Percentiles rank a stretch among this genome's conserved stretches.
These are phyloP conservation scores for Auriscalpium vulgare DNA, from an alignment of 768 basidiomycete species.

Conservation along the genomic window DNA sequence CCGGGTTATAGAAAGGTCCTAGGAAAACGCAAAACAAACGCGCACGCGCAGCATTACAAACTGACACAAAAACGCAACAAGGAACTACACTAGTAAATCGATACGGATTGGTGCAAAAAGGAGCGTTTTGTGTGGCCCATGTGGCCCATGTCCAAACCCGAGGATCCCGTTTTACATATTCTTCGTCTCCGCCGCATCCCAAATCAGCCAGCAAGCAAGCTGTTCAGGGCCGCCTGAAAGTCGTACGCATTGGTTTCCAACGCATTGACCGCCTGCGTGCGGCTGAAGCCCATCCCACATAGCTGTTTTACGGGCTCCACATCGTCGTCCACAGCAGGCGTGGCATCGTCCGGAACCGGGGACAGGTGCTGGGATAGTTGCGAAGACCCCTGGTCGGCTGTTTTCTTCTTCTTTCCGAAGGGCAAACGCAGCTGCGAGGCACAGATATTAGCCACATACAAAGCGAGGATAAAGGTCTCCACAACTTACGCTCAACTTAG, in stretches of 20 bases:
- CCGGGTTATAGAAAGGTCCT: neutral
- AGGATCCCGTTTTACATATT: neutral
- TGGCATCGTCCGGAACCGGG: constrained; percentile 38
- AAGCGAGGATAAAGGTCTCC: neutral
- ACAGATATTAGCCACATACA: neutral
- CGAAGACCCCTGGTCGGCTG: constrained; percentile 33
- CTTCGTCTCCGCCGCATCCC: neutral
- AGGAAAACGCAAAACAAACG: neutral
- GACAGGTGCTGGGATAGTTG: constrained; percentile 22
- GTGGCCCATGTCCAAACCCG: no score
- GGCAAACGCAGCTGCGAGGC: constrained; percentile 60
- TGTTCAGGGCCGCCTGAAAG: constrained; percentile 70
- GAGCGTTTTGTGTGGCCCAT: neutral
- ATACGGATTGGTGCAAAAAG: constrained; percentile 2
- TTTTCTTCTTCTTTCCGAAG: constrained; percentile 61
- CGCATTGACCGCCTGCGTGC: constrained; percentile 73
- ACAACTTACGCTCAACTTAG: constrained; percentile 68
- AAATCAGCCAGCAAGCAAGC: constrained; percentile 36
- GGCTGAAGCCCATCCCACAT: constrained; percentile 85
- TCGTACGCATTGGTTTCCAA: constrained; percentile 83
- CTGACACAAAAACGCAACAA: neutral
- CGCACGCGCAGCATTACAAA: neutral
- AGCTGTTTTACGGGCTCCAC: constrained; percentile 73
- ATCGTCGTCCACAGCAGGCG: constrained; percentile 62
- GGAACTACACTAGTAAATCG: neutral